Conservation (phyloP, 1,284 basidiomycete species). For the Trichosporon sp. region DNA sequence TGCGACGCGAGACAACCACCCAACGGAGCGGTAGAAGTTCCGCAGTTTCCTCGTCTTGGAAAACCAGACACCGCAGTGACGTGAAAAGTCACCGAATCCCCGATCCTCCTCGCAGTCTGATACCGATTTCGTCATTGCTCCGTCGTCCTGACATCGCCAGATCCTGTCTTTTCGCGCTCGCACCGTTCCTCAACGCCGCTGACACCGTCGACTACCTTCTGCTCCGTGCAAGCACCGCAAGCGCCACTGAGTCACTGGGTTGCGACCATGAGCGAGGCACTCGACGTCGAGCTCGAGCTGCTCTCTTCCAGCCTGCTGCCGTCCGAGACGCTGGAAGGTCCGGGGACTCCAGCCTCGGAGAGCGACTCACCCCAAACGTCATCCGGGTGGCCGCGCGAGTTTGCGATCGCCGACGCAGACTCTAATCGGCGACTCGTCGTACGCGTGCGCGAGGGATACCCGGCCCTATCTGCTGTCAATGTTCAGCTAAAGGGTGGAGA, state of each 20-base stretch:
- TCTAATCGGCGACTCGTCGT: slow-evolving; percentile 55
- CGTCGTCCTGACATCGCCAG: background rate
- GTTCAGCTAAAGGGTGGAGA: slow-evolving; percentile 56
- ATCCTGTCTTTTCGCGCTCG: background rate
- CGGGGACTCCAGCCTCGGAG: slow-evolving; percentile 24
- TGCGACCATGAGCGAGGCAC: slow-evolving; percentile 21
- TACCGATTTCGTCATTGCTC: slow-evolving; percentile 11
- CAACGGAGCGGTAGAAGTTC: background rate
- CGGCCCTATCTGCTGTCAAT: slow-evolving; percentile 28
- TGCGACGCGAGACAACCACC: background rate
- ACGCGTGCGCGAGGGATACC: slow-evolving; percentile 56
- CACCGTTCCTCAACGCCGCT: slow-evolving; percentile 5
- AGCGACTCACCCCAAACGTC: slow-evolving; percentile 2
- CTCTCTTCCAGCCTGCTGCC: slow-evolving; percentile 65
- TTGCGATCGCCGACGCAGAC: slow-evolving; percentile 57
- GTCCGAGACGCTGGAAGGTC: slow-evolving; percentile 60
- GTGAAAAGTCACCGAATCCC: slow-evolving; percentile 15
- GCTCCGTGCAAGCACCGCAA: slow-evolving; percentile 8
- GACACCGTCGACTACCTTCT: background rate
- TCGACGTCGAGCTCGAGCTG: slow-evolving; percentile 49
- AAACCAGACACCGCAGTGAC: background rate
- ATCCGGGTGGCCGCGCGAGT: slow-evolving; percentile 27
- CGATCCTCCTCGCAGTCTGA: background rate
- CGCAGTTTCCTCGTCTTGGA: background rate
- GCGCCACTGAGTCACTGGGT: background rate